A percentile compares a stretch with the other conserved stretches of the same genome.
Conservation (phyloP, 768 basidiomycete genomes). For the Austroboletus eburneus region DNA sequence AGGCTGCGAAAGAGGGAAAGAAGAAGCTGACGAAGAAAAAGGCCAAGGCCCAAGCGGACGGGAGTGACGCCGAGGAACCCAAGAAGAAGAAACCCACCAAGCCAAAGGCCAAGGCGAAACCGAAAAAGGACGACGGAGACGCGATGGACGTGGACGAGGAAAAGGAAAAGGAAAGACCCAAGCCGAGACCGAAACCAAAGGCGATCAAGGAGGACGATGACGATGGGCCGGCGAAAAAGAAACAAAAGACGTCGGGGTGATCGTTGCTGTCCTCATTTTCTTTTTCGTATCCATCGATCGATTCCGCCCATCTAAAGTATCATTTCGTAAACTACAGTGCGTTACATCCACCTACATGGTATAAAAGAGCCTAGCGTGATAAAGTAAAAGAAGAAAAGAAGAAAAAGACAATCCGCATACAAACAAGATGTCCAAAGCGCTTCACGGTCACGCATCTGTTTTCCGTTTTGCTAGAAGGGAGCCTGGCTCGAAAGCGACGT, state of each 20-base stretch:
- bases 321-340: slow-evolving; percentile 23
- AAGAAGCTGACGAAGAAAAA: slow-evolving; percentile 41
- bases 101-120: slow-evolving; percentile 38
- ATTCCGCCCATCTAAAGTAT: slow-evolving; percentile 12
- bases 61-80: slow-evolving; percentile 39
- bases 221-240: slow-evolving; percentile 70
- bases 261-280: neutral
- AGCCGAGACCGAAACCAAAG: slow-evolving; percentile 41
- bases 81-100: slow-evolving; percentile 49
- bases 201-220: slow-evolving; percentile 29
- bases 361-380: slow-evolving; percentile 10
- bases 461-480: slow-evolving; percentile 62
- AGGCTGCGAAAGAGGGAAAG: slow-evolving; percentile 33
- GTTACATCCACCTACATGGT: slow-evolving; percentile 14
- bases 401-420: slow-evolving; percentile 7
- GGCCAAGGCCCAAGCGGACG: slow-evolving; percentile 40
- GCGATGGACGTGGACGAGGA: slow-evolving; percentile 48
- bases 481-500: slow-evolving; percentile 66
- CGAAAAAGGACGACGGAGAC: slow-evolving; percentile 40
- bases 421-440: neutral
- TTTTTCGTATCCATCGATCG: neutral
- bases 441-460: slow-evolving; percentile 19
- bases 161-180: slow-evolving; percentile 37
- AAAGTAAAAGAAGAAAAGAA: too few species aligned
- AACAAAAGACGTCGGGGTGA: slow-evolving; percentile 54